Percentiles rank a stretch among this genome's conserved stretches.
phyloP scores from a whole-genome alignment of 2,329 filamentous ascomycete species.

The Gliomastix tumulicola region DNA sequence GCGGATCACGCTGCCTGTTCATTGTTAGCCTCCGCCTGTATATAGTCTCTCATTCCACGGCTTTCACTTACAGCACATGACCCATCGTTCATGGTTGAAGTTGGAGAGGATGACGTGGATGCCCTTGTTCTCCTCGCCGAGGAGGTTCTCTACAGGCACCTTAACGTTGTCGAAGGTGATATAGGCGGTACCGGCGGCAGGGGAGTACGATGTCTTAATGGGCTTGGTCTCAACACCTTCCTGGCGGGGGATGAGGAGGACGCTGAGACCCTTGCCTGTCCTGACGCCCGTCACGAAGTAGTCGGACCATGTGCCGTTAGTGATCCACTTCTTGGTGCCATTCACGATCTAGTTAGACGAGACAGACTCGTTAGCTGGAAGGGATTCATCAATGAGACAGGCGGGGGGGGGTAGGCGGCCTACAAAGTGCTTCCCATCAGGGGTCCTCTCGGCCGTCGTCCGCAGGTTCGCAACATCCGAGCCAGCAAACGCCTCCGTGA shows the following conservation, averaged over 20 bases:
- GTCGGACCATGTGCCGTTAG: constrained; percentile 72
- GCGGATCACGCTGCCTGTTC: constrained; percentile 49
- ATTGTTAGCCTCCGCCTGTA: not conserved
- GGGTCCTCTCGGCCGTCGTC: constrained; percentile 70
- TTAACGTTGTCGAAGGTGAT: constrained; percentile 83
- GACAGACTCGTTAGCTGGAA: constrained; percentile 1
- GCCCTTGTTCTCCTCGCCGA: constrained; percentile 80
- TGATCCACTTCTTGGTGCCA: constrained; percentile 81
- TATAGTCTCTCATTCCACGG: constrained; percentile 2
- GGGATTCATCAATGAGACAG: not conserved
- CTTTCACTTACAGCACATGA: constrained; percentile 58
- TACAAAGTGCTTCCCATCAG: constrained; percentile 66
- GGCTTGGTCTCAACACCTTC: constrained; percentile 70
- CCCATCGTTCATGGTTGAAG: constrained; percentile 84
- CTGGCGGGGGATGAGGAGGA: constrained; percentile 66
- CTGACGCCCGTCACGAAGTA: constrained; percentile 79
- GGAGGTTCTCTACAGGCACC: constrained; percentile 69
- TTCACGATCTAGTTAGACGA: constrained; percentile 45
- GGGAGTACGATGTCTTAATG: constrained; percentile 78
- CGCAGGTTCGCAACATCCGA: constrained; percentile 70
- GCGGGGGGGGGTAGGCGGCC: constrained; percentile 18
- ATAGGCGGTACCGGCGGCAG: constrained; percentile 70
- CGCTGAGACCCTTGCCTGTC: constrained; percentile 72
- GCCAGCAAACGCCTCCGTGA: constrained; percentile 84
- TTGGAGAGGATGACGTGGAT: constrained; percentile 80